A percentile compares a stretch with the other conserved stretches of the same genome.
phyloP scores from a whole-genome alignment of 1,284 basidiomycete genomes.

The Kalmanozyma brasiliensis region DNA sequence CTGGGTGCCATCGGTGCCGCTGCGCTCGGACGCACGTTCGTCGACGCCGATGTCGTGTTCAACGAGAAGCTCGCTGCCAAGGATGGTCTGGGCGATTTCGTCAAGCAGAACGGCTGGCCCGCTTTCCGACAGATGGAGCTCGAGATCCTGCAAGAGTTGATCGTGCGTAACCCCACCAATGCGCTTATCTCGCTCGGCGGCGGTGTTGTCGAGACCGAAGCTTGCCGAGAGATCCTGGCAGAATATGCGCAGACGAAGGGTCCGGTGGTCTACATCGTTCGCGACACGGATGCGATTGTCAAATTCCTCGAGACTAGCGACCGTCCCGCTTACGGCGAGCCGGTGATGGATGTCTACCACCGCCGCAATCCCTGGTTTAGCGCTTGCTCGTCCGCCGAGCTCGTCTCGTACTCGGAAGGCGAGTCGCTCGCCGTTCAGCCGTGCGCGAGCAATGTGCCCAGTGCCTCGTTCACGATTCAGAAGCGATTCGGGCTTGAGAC shows the following conservation, averaged over 20 bases:
- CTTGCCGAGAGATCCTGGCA: slow-evolving; percentile 74
- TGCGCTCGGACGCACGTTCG: slow-evolving; percentile 79
- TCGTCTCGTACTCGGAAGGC: slow-evolving; percentile 76
- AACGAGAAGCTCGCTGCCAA: slow-evolving; percentile 72
- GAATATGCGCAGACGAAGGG: slow-evolving; percentile 75
- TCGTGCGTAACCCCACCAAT: slow-evolving; percentile 69
- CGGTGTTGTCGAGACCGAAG: slow-evolving; percentile 88
- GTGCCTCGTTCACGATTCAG: slow-evolving; percentile 52
- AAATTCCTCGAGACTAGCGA: slow-evolving; percentile 87
- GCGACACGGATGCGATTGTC: slow-evolving; percentile 78
- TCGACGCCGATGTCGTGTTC: slow-evolving; percentile 89
- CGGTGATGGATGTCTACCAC: slow-evolving; percentile 82
- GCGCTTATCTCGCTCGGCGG: slow-evolving; percentile 81
- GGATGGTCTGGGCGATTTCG: slow-evolving; percentile 78
- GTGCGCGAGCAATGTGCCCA: slow-evolving; percentile 37
- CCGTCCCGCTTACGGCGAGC: slow-evolving; percentile 76
- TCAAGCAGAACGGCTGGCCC: slow-evolving; percentile 80
- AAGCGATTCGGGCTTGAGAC: slow-evolving; percentile 64
- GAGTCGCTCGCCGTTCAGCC: slow-evolving; percentile 32
- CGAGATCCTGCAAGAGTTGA: slow-evolving; percentile 67
- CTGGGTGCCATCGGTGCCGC: slow-evolving; percentile 83
- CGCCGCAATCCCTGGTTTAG: slow-evolving; percentile 87
- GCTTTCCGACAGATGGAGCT: slow-evolving; percentile 75
- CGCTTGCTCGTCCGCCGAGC: slow-evolving; percentile 86
- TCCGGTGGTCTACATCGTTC: slow-evolving; percentile 78